Evolutionary conservation across 257 asterid species (phyloP), one percentile per base, ranked within the genome.

Genomic region (Thymus mandschuricus): DNA sequence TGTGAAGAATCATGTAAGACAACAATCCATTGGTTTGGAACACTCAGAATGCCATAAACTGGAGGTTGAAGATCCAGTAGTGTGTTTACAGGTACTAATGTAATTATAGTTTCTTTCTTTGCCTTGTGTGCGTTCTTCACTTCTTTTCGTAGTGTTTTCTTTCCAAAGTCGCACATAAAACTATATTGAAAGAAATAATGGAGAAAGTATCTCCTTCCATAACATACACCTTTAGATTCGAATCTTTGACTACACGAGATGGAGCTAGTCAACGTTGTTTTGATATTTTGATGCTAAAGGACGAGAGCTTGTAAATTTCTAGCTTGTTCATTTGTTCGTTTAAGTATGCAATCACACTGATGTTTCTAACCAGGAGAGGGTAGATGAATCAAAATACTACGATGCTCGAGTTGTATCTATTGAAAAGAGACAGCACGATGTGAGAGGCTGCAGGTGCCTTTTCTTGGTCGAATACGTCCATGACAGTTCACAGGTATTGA

Each of bases 401-500:
- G 98, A 93, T 60, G 97, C 96, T 58, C 86, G 62, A 35, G 81
- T 91, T 33, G 46, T 78, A 2, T 83, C 83, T 10, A 86, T 93
- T 65, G 83, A 86, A 72, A 85, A 89, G 81, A 86, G 87, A 76
- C 38, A 86, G 87, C 98, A 93, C 30, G 98, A 91, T 68, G 73
- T 91, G 54, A 84, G 98, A 82, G 98, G 97, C 44, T 92, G 98
- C 82, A 82, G 98, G 66, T 92, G 98, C 72, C 83, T 90, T 76
- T 92, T 88, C 89, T 81, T 79, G 78, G 82, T 92, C 70, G 78
- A 70, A 45, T 92, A 92, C 43, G 80, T 71, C 74, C 96, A 86
- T 71, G 95, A 92, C 71, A 73, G 71, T 72, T 55, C 78, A 11
- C 76, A 83, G 96, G 98, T 91, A 70, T 21, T 62, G 11, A 67